These are phyloP conservation scores for Ehretia macrophylla DNA, from an alignment of 257 asterid genomes.

Conservation along the genomic window DNA sequence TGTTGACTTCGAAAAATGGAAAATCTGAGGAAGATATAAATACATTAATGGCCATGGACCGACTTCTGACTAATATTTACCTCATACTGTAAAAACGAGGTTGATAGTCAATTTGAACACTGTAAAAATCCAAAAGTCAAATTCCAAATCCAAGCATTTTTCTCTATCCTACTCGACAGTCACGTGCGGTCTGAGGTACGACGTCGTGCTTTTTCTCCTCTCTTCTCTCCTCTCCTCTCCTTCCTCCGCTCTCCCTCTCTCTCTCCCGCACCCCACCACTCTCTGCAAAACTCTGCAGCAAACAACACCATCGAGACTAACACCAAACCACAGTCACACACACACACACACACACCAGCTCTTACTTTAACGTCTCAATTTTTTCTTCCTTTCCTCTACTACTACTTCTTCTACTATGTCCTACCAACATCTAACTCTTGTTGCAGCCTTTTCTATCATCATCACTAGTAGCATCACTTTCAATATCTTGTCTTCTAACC, in stretches of 20 bases:
- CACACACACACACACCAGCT: constrained; percentile 10
- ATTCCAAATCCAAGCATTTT: background rate
- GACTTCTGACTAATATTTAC: too few relatives aligned
- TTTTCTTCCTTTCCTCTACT: background rate
- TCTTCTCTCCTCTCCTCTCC: background rate
- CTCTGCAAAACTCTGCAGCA: constrained; percentile 7
- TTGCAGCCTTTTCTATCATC: constrained; percentile 33
- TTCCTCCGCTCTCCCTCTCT: too few relatives aligned
- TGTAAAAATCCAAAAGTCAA: too few relatives aligned
- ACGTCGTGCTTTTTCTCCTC: constrained; percentile 1
- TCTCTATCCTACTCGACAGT: constrained; percentile 34
- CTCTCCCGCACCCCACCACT: background rate
- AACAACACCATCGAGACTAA: constrained; percentile 17
- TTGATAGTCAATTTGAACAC: too few relatives aligned
- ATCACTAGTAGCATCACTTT: constrained; percentile 10
- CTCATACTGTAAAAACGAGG: too few relatives aligned
- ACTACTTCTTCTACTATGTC: background rate
- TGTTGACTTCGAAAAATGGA: too few relatives aligned
- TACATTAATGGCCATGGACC: too few relatives aligned
- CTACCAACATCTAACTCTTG: background rate
- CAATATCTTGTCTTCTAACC: constrained; percentile 9
- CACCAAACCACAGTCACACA: constrained; percentile 5
- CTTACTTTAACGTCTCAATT: constrained; percentile 36
- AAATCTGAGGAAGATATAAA: too few relatives aligned
- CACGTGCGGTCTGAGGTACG: constrained; percentile 63